Conservation (phyloP, 768 basidiomycete genomes). For the Naganishia randhawae region DNA sequence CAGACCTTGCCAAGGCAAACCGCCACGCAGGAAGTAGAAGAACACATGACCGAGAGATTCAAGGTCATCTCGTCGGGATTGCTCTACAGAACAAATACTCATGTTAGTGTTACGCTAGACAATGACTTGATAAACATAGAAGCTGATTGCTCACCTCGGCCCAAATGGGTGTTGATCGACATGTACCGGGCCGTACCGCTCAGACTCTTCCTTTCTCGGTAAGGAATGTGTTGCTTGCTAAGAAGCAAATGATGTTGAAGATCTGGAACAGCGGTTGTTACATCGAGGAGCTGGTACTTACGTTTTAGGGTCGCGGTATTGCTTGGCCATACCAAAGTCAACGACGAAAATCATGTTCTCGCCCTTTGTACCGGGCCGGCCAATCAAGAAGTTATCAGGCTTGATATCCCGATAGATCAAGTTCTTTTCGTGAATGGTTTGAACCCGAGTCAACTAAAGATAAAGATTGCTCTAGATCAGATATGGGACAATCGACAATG, state of each 20-base stretch:
- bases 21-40: conserved; percentile 98
- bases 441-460: conserved; percentile 79
- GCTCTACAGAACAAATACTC: conserved; percentile 45
- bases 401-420: conserved; percentile 99
- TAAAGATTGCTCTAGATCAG: neutral
- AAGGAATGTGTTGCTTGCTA: conserved; percentile 95
- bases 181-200: conserved; percentile 98
- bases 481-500: neutral
- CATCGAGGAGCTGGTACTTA: conserved; percentile 23
- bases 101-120: neutral
- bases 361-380: conserved; percentile 84
- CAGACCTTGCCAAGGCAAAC: conserved; percentile 96
- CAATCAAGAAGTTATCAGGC: conserved; percentile 98
- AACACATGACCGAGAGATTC: conserved; percentile 99
- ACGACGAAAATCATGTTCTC: conserved; percentile 72
- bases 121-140: neutral
- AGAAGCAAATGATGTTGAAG: neutral
- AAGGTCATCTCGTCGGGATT: conserved; percentile 89
- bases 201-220: conserved; percentile 93
- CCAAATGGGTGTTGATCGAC: conserved; percentile 99
- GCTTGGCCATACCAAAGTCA: conserved; percentile 99
- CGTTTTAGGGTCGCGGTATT: conserved; percentile 97
- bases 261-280: neutral
- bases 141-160: conserved; percentile 67
- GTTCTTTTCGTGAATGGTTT: conserved; percentile 99